Percentiles rank a stretch among this genome's conserved stretches.
Conservation (phyloP, 768 basidiomycete genomes). For the Podaxis sp. region DNA sequence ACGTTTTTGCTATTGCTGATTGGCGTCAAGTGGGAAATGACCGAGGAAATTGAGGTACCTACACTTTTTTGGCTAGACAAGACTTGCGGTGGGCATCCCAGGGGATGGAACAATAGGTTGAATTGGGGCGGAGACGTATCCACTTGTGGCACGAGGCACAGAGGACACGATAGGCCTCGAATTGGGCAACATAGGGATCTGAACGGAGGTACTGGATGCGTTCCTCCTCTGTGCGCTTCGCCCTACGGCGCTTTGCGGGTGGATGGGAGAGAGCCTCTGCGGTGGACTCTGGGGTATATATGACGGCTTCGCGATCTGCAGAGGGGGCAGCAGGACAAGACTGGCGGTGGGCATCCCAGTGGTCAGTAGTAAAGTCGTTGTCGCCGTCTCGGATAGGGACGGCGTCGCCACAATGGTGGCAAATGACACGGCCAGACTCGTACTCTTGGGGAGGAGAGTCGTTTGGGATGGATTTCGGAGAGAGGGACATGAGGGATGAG, state of each 20-base stretch:
- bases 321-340: slow-evolving; percentile 5
- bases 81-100: slow-evolving; percentile 87
- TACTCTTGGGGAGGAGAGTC: slow-evolving; percentile 43
- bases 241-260: slow-evolving; percentile 63
- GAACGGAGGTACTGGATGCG: slow-evolving; percentile 68
- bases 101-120: slow-evolving; percentile 85
- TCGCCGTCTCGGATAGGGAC: slow-evolving; percentile 72
- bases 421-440: slow-evolving; percentile 63
- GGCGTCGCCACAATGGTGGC: slow-evolving; percentile 58
- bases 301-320: slow-evolving; percentile 25
- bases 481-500: slow-evolving; percentile 3
- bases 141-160: slow-evolving; percentile 83
- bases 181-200: slow-evolving; percentile 78
- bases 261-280: slow-evolving; percentile 45
- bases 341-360: slow-evolving; percentile 68
- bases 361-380: slow-evolving; percentile 63
- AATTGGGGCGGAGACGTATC: slow-evolving; percentile 84
- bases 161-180: slow-evolving; percentile 77
- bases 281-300: slow-evolving; percentile 42
- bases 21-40: slow-evolving; percentile 14
- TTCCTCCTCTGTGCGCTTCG: slow-evolving; percentile 77
- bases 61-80: slow-evolving; percentile 79
- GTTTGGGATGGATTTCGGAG: slow-evolving; percentile 13
- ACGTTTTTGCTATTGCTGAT: slow-evolving; percentile 48
- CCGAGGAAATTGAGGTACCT: slow-evolving; percentile 25